Evolutionary conservation across 1,284 basidiomycete species (phyloP).

Genomic region (Coniophora puteana): DNA sequence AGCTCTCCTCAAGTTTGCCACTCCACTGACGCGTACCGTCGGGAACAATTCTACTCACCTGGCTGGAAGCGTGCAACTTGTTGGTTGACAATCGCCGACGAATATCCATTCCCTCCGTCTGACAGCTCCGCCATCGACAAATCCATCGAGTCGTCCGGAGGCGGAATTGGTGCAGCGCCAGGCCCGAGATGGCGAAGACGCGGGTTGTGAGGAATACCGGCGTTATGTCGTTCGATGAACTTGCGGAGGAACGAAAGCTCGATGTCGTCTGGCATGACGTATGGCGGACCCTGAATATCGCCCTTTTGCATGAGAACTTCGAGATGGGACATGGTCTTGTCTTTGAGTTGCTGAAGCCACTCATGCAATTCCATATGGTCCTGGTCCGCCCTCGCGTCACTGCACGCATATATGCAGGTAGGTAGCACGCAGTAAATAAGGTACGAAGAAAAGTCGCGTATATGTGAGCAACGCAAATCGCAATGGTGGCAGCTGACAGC

Average conservation of each 20-base stretch:
- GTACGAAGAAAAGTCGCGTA: slow-evolving; percentile 1
- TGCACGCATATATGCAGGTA: slow-evolving; percentile 7
- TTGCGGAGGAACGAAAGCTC: slow-evolving; percentile 73
- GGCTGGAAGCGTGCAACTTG: slow-evolving; percentile 32
- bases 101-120: slow-evolving; percentile 39
- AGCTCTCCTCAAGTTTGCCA: no score
- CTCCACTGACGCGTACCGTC: not conserved
- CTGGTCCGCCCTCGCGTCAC: slow-evolving; percentile 73
- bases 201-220: slow-evolving; percentile 71
- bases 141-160: slow-evolving; percentile 43
- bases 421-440: slow-evolving; percentile 12
- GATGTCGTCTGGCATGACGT: slow-evolving; percentile 72
- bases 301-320: slow-evolving; percentile 81
- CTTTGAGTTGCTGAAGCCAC: slow-evolving; percentile 79
- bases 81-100: slow-evolving; percentile 34
- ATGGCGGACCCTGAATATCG: slow-evolving; percentile 76
- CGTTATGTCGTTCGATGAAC: slow-evolving; percentile 72
- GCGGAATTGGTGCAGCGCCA: slow-evolving; percentile 31
- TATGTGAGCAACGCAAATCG: slow-evolving; percentile 1
- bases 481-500: not conserved
- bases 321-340: slow-evolving; percentile 81
- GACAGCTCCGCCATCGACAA: slow-evolving; percentile 55
- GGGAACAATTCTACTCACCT: slow-evolving; percentile 30
- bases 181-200: slow-evolving; percentile 54
- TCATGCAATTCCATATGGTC: slow-evolving; percentile 83